Conservation (phyloP, 2,329 filamentous ascomycete genomes). For the Aspergillus transmontanensis region DNA sequence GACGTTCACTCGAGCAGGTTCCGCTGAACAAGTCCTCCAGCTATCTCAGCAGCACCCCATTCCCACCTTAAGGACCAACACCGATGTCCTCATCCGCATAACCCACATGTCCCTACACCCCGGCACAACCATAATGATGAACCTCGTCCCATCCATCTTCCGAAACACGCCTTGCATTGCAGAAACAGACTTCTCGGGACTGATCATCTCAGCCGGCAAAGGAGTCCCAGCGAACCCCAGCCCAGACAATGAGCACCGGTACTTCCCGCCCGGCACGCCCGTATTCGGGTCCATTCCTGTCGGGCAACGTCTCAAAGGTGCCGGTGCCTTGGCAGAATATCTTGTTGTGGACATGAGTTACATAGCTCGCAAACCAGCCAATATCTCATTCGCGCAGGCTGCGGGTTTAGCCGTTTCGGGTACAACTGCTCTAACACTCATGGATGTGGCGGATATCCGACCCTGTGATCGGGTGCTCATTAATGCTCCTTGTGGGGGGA, state of each 20-base stretch:
- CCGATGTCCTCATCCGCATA: background rate
- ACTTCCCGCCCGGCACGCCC: background rate
- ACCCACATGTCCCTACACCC: constrained; percentile 1
- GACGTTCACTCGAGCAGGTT: background rate
- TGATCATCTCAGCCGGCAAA: background rate
- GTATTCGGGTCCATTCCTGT: too few species aligned
- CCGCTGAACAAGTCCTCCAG: background rate
- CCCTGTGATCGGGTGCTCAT: background rate
- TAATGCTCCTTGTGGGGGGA: background rate
- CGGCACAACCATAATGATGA: constrained; percentile 5
- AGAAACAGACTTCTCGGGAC: background rate
- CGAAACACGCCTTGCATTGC: background rate
- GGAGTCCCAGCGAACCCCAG: background rate
- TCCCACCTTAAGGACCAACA: background rate
- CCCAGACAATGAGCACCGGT: background rate
- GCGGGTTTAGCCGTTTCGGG: background rate
- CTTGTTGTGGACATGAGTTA: background rate
- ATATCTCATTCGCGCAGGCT: background rate
- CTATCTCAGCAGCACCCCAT: background rate
- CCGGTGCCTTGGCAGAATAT: background rate
- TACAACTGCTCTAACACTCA: background rate
- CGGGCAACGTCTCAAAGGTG: background rate
- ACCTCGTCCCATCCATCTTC: background rate
- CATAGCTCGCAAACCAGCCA: background rate
- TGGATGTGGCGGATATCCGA: background rate